Conservation (phyloP, 2,329 filamentous ascomycete species). For the Penicillium brevicompactum region DNA sequence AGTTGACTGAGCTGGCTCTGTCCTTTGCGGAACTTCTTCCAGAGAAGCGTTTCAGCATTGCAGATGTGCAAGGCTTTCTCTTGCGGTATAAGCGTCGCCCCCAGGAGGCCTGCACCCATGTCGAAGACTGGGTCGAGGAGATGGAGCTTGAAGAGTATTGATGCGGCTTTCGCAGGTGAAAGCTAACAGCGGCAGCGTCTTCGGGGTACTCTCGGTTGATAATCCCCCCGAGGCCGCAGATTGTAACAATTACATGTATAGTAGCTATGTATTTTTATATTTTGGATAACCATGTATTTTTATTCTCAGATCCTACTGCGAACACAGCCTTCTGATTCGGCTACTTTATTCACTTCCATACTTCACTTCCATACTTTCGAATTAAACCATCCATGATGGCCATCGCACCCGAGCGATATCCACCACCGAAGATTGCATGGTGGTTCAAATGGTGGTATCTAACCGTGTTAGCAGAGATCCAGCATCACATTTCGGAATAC, state of each 20-base stretch:
- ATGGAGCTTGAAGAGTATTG: neutral
- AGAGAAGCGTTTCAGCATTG: slow-evolving; percentile 57
- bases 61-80: slow-evolving; percentile 67
- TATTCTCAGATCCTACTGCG: too few species aligned
- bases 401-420: slow-evolving; percentile 75
- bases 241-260: too few species aligned
- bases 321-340: too few species aligned
- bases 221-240: too few species aligned
- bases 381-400: slow-evolving; percentile 76
- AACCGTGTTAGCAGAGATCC: slow-evolving; percentile 12
- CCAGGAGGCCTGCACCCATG: slow-evolving; percentile 56
- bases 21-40: slow-evolving; percentile 59
- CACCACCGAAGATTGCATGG: slow-evolving; percentile 77
- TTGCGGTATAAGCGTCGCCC: slow-evolving; percentile 65
- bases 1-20: slow-evolving; percentile 37
- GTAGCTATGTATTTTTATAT: too few species aligned
- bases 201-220: too few species aligned
- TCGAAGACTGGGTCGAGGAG: slow-evolving; percentile 17
- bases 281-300: too few species aligned
- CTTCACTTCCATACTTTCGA: slow-evolving; percentile 70
- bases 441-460: slow-evolving; percentile 93
- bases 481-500: slow-evolving; percentile 38
- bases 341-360: slow-evolving; percentile 54
- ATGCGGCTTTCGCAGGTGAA: neutral
- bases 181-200: neutral